Evolutionary conservation across 2,329 filamentous ascomycete genomes (phyloP).

Genomic region (Teratosphaeria zuluensis): DNA sequence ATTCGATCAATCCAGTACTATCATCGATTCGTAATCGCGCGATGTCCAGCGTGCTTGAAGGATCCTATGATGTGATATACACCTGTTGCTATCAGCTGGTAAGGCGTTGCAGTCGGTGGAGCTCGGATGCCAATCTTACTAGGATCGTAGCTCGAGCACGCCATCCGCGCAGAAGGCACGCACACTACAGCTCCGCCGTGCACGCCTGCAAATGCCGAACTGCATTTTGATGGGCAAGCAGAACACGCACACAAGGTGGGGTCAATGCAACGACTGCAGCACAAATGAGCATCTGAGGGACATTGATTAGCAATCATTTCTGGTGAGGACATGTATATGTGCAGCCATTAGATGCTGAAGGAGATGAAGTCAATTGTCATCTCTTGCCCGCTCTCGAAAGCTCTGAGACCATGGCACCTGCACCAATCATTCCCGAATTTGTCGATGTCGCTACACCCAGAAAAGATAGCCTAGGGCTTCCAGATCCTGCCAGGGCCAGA

Average conservation of each 20-base stretch:
- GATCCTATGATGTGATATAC: background rate
- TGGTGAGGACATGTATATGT: background rate
- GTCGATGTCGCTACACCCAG: slow-evolving; percentile 52
- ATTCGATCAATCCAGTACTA: background rate
- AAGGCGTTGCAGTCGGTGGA: background rate
- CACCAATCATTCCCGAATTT: slow-evolving; percentile 32
- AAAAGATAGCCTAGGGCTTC: slow-evolving; percentile 57
- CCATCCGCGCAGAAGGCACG: background rate
- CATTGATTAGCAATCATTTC: background rate
- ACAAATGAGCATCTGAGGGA: background rate
- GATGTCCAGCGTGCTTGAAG: background rate
- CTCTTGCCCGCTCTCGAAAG: background rate
- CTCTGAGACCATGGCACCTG: slow-evolving; percentile 10
- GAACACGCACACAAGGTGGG: background rate
- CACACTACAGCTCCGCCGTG: background rate
- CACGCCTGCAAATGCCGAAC: background rate
- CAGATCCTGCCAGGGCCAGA: slow-evolving; percentile 46
- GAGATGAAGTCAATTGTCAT: background rate
- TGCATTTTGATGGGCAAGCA: background rate
- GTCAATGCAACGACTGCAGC: background rate
- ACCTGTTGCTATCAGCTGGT: background rate
- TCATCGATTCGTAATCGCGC: background rate
- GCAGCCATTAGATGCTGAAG: background rate
- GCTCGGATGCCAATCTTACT: background rate
- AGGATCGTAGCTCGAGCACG: background rate